Evolutionary conservation across 2,329 filamentous ascomycete species (phyloP).

Genomic region (Venturia asperata): DNA sequence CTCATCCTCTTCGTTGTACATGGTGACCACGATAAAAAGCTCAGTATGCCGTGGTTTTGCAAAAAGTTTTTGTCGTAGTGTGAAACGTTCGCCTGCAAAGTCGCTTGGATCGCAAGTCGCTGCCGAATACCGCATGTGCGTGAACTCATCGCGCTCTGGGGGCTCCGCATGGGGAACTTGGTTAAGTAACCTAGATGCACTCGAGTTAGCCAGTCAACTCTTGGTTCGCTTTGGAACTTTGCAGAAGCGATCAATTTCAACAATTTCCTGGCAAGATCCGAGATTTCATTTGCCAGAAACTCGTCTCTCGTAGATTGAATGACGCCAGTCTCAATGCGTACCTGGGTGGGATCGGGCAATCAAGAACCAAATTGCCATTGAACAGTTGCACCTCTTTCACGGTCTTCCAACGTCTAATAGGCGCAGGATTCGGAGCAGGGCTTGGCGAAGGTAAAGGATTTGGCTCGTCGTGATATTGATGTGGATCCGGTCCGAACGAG

Average conservation of each 20-base stretch:
- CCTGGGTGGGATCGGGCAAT: constrained; percentile 82
- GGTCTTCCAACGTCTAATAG: constrained; percentile 87
- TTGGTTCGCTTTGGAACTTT: background rate
- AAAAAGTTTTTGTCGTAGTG: constrained; percentile 82
- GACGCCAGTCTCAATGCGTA: background rate
- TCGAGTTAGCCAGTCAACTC: background rate
- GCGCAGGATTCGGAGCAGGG: constrained; percentile 48
- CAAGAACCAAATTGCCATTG: constrained; percentile 91
- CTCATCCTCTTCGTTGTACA: constrained; percentile 99
- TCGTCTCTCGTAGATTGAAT: background rate
- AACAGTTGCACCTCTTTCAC: constrained; percentile 98
- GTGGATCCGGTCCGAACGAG: constrained; percentile 55
- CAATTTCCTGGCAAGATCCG: background rate
- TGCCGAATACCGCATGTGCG: constrained; percentile 87
- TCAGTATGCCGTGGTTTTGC: constrained; percentile 89
- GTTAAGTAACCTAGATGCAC: constrained; percentile 58
- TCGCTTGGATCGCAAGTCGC: constrained; percentile 88
- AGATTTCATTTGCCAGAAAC: background rate
- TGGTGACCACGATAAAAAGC: constrained; percentile 91
- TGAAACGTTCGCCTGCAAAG: constrained; percentile 85
- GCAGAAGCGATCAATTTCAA: background rate
- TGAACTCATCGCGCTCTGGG: constrained; percentile 76
- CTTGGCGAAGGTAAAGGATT: constrained; percentile 35
- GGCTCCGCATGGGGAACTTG: constrained; percentile 76
- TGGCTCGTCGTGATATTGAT: constrained; percentile 30